Evolutionary conservation across 2,329 filamentous ascomycete species (phyloP), one percentile per base, ranked within the genome.

Genomic region (Colletotrichum sp.): DNA sequence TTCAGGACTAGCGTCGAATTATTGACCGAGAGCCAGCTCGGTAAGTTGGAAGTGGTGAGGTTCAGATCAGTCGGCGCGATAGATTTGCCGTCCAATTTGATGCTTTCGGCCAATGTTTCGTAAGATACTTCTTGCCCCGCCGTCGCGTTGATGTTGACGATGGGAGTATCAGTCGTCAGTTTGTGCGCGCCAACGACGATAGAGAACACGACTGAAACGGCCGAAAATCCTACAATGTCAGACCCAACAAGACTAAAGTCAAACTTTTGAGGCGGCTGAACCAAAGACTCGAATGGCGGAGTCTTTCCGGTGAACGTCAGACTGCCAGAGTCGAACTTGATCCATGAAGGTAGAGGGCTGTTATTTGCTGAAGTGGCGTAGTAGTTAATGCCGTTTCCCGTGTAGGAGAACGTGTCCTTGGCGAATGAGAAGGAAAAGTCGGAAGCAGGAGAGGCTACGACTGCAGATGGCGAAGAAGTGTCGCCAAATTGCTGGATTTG

Each of bases 301-400:
- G 93, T 94, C 39, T 85, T 90, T 28, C 96, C 96, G 1, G 90
- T 91, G 80, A 98, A 98, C 1, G 88, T 89, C 52, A 98, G 85
- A 1, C 84, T 88, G 3, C 82, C 82, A 1, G 90, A 82, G 79
- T 97, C 90, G 80, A 98, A 98, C n/a, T 86, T 86, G 60, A 98
- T 87, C 96, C 96, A 98, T 1, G 95, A 93, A 24, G 96, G 96
- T 44, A 98, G 86, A 44, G 96, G 95, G n/a, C 94, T 95, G 80
- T 95, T 94, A 80, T 96, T 91, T 7, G 88, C 89, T 6, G 95
- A 94, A 5, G 94, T 92, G 10, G 95, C 95, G 81, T 97, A 96
- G 83, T 96, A 98, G 74, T 92, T 91, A 67, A 93, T 88, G 18
- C 85, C 86, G 12, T 87, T 85, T 5, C 84, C 84, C 5, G 88